Evolutionary conservation across 2,329 filamentous ascomycete species (phyloP), one percentile per base, ranked within the genome.

Genomic region (Fusarium duplospermum): DNA sequence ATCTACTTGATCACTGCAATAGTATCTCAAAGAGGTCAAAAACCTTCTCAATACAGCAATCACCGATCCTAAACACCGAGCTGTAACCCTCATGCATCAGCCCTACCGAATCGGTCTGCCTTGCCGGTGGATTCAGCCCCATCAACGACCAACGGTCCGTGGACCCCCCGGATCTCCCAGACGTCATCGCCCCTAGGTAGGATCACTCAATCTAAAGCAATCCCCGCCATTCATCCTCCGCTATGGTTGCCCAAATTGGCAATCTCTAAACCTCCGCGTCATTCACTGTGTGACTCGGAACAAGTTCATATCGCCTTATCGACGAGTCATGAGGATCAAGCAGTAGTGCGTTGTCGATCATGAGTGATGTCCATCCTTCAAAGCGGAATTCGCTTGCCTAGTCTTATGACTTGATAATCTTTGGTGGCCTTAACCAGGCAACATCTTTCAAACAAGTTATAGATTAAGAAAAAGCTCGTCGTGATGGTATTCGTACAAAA

Each of bases 111-210:
- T n/a, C 24, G 16, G 29, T 52, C 47, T 29, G 24, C 24, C 47
- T 52, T 52, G 47, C 47, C 10, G 24, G 47, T 52, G 47, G 47
- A 52, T 52, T 52, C 24, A 18, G 18, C 47, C 29, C 47, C 47
- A 29, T 52, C 24, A 29, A 29, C 24, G 7, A 11, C 13, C 52
- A 56, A 27, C 52, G 18, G 27, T 29, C 50, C 42, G 42, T 24
- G 22, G 29, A 20, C 40, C 40, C 60, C 67, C 57, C 40, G 24
- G 20, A 64, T 58, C 71, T 74, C 71, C 67, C 62, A 71, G 73
- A 74, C 18, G 64, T 31, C 52, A 56, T 33, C n/a, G n/a, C 31
- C 52, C 22, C 29, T 14, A 36, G 64, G n/a, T n/a, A n/a, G n/a
- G n/a, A 42, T n/a, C n/a, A 22, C n/a, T 22, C 18, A 45, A 63